A percentile compares a stretch with the other conserved stretches of the same genome.
Conservation (phyloP, 768 basidiomycete genomes). For the Hypsizygus marmoreus region DNA sequence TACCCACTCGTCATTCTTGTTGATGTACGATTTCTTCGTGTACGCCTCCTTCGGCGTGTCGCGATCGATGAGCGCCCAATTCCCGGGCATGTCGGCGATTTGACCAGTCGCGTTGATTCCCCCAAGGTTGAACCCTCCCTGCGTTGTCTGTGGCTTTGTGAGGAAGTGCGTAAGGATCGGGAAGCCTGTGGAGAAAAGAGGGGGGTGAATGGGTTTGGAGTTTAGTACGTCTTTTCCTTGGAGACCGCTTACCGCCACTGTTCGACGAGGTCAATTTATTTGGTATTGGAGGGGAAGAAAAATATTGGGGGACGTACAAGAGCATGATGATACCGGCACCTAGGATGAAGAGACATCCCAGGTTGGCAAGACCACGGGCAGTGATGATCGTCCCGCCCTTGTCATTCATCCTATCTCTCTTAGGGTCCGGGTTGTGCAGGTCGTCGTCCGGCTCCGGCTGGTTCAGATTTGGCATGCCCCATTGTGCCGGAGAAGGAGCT, state of each 20-base stretch:
- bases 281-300: background rate
- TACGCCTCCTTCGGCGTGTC: conserved; percentile 67
- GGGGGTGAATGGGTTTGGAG: background rate
- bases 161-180: conserved; percentile 52
- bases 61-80: conserved; percentile 71
- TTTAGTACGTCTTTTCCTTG: conserved; percentile 12
- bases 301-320: conserved; percentile 48
- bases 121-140: conserved; percentile 72
- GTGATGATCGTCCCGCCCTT: conserved; percentile 61
- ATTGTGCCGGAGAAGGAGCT: conserved; percentile 49
- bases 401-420: conserved; percentile 54
- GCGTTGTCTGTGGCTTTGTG: conserved; percentile 40
- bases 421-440: conserved; percentile 65
- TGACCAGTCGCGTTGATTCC: conserved; percentile 78
- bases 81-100: conserved; percentile 56
- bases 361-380: conserved; percentile 61
- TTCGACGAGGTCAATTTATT: conserved; percentile 4
- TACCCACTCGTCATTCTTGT: conserved; percentile 49
- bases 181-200: too few relatives aligned
- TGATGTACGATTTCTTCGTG: conserved; percentile 55
- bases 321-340: conserved; percentile 45
- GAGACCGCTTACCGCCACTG: conserved; percentile 39
- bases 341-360: conserved; percentile 67
- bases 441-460: conserved; percentile 61
- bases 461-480: conserved; percentile 43